Percentiles rank a stretch among this genome's conserved stretches.
These are phyloP conservation scores for Stentor coeruleus DNA, from an alignment of 73 alveolate genomes.

Conservation along the genomic window DNA sequence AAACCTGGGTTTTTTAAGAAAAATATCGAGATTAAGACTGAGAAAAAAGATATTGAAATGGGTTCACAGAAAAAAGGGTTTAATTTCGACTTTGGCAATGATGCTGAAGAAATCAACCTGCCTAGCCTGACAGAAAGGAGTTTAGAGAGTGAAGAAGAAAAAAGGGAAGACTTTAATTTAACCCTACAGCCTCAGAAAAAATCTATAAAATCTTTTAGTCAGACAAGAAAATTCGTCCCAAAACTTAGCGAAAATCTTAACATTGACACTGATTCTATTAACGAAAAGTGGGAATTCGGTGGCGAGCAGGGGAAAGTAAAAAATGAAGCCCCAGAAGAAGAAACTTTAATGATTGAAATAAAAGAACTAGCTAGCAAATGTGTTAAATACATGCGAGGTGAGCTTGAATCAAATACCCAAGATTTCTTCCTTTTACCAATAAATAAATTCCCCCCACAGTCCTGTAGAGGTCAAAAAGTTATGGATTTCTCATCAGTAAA, in stretches of 20 bases:
- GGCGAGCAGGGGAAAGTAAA: constrained; percentile 9
- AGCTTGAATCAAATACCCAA: neutral
- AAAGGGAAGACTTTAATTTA: neutral
- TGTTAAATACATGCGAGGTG: constrained; percentile 20
- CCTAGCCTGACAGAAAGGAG: neutral
- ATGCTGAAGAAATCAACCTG: neutral
- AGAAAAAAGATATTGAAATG: neutral
- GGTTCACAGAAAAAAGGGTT: neutral
- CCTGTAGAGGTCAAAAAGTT: neutral
- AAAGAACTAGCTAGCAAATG: neutral
- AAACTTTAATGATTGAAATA: constrained; percentile 3
- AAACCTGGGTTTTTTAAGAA: neutral
- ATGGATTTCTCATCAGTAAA: neutral
- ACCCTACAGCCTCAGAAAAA: neutral
- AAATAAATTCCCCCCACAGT: neutral
- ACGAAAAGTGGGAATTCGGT: neutral
- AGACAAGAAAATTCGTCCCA: neutral
- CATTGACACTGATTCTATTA: constrained; percentile 13
- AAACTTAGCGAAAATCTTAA: neutral
- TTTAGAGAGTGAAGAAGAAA: neutral
- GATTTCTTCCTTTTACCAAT: neutral
- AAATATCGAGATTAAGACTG: neutral
- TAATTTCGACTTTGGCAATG: neutral
- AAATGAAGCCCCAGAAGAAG: neutral
- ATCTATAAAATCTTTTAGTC: constrained; percentile 9